A percentile compares a stretch with the other conserved stretches of the same genome.
Evolutionary conservation across 2,329 filamentous ascomycete genomes (phyloP).

Genomic region (Lachnellula hyalina): DNA sequence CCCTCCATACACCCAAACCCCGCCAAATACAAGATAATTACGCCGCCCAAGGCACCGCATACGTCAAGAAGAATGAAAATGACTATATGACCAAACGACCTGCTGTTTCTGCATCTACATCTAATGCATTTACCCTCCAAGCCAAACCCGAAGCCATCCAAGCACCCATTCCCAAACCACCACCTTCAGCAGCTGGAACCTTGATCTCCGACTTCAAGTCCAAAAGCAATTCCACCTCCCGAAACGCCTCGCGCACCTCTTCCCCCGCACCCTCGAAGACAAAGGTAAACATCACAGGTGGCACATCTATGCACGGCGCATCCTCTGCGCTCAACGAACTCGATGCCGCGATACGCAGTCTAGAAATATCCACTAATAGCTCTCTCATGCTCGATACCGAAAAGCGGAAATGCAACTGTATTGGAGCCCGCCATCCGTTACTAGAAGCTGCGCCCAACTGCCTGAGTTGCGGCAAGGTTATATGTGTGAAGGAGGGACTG

Average conservation of each 20-base stretch:
- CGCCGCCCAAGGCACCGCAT: conserved; percentile 55
- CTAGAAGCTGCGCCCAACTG: conserved; percentile 93
- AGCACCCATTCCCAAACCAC: conserved; percentile 36
- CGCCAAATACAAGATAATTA: conserved; percentile 60
- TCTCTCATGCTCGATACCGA: conserved; percentile 53
- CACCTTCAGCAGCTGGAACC: conserved; percentile 63
- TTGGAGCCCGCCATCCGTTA: conserved; percentile 80
- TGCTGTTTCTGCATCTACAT: conserved; percentile 34
- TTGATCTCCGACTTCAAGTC: conserved; percentile 74
- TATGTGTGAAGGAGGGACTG: conserved; percentile 89
- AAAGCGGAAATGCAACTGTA: conserved; percentile 75
- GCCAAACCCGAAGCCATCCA: conserved; percentile 46
- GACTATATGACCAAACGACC: conserved; percentile 61
- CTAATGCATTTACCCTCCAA: conserved; percentile 37
- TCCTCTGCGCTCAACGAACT: conserved; percentile 67
- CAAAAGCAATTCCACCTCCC: conserved; percentile 45
- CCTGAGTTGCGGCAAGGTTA: conserved; percentile 85
- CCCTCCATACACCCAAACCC: conserved; percentile 58
- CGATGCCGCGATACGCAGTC: conserved; percentile 75
- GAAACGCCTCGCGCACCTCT: conserved; percentile 42
- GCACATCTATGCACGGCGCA: conserved; percentile 75
- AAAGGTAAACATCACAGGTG: conserved; percentile 70
- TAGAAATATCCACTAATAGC: conserved; percentile 91
- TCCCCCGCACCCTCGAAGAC: conserved; percentile 48
- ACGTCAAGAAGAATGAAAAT: conserved; percentile 66